These are phyloP conservation scores for Yamadazyma taylorii DNA, from an alignment of 1,139 yeast species.

Conservation along the genomic window DNA sequence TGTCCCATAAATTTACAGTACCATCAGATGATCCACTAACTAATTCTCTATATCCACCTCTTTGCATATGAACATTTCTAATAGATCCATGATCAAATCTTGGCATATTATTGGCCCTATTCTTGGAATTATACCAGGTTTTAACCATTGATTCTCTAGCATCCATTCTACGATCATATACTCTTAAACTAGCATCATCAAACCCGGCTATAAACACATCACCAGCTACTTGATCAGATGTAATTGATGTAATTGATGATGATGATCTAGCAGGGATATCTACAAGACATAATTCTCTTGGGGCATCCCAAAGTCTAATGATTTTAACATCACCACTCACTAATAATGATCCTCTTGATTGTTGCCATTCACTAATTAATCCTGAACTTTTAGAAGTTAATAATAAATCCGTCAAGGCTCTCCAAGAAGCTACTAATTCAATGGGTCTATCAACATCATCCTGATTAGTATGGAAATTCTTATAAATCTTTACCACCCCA, in stretches of 20 bases:
- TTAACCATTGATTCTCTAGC: conserved; percentile 84
- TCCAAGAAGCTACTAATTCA: conserved; percentile 84
- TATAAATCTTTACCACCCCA: conserved; percentile 85
- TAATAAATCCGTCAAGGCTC: conserved; percentile 84
- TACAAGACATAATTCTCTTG: conserved; percentile 79
- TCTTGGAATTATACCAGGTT: conserved; percentile 54
- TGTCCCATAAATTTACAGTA: conserved; percentile 85
- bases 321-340: conserved; percentile 96
- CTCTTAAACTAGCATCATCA: conserved; percentile 87
- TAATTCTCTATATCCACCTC: conserved; percentile 93
- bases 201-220: conserved; percentile 88
- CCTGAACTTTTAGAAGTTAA: conserved; percentile 84
- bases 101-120: conserved; percentile 8
- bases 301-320: conserved; percentile 95
- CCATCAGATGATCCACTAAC: conserved; percentile 87
- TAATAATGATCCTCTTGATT: conserved; percentile 83
- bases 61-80: conserved; percentile 86
- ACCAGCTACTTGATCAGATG: conserved; percentile 97
- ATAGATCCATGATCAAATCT: conserved; percentile 54
- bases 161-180: conserved; percentile 85
- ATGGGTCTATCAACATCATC: conserved; percentile 30
- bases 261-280: conserved; percentile 93
- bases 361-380: conserved; percentile 94
- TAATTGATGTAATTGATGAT: conserved; percentile 82
- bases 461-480: conserved; percentile 62